A percentile compares a stretch with the other conserved stretches of the same genome.
phyloP scores from a whole-genome alignment of 305 asterid genomes.

The Fraxinus latifolia region DNA sequence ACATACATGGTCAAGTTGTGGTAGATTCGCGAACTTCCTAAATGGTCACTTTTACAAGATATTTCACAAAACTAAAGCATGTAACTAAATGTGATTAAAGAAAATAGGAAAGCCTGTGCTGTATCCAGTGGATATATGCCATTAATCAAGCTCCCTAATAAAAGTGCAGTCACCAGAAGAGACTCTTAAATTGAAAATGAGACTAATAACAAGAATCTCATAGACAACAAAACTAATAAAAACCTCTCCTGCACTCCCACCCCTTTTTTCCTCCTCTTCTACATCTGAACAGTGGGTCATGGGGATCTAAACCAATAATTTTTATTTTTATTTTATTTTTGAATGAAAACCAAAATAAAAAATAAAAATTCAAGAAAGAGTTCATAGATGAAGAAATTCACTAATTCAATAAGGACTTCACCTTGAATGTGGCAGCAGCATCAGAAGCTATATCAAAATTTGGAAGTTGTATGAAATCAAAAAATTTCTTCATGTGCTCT shows the following conservation, averaged over 20 bases:
- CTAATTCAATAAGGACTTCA: conserved; percentile 23
- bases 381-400: too few species aligned
- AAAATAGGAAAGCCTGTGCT: background rate
- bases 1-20: background rate
- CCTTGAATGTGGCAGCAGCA: conserved; percentile 98
- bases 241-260: background rate
- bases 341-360: background rate
- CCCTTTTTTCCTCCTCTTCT: background rate
- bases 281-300: background rate
- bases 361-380: background rate
- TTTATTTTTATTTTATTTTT: background rate
- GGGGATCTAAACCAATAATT: conserved; percentile 2
- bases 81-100: background rate
- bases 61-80: too few species aligned
- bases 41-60: background rate
- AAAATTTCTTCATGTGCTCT: conserved; percentile 87
- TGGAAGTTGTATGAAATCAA: conserved; percentile 74
- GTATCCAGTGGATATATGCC: too few species aligned
- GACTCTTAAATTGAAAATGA: background rate
- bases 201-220: background rate
- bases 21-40: background rate
- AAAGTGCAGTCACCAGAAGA: background rate
- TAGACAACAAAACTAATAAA: background rate
- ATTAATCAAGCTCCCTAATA: background rate
- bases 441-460: conserved; percentile 91